Evolutionary conservation across 139 green algal genomes (phyloP).

Genomic region (Astrephomene gubernaculifera): DNA sequence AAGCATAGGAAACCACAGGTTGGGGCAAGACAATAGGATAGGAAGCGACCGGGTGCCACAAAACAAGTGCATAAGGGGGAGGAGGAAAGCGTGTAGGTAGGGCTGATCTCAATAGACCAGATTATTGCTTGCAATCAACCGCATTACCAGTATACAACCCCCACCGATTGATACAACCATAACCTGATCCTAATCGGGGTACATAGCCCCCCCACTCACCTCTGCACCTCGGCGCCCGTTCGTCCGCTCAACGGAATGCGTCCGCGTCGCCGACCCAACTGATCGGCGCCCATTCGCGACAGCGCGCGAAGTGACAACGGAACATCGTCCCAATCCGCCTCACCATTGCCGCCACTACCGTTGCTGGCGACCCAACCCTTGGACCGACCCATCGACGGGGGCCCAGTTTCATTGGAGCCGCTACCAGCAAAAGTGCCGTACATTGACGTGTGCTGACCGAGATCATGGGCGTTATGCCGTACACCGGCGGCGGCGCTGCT

Average conservation of each 20-base stretch:
- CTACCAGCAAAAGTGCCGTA: neutral
- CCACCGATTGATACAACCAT: neutral
- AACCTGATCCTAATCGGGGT: neutral
- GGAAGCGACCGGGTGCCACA: too few species aligned
- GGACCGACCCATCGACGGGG: neutral
- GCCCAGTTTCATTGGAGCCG: neutral
- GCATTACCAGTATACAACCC: neutral
- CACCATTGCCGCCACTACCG: neutral
- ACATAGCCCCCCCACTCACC: neutral
- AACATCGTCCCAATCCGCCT: neutral
- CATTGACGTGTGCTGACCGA: neutral
- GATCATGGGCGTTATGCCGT: too few species aligned
- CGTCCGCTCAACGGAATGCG: slow-evolving; percentile 25
- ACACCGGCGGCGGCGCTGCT: neutral
- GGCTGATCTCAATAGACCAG: neutral
- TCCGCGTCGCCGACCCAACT: neutral
- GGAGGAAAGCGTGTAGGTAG: neutral
- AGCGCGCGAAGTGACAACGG: slow-evolving; percentile 20
- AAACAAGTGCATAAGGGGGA: neutral
- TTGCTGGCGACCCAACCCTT: neutral
- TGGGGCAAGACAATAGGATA: too few species aligned
- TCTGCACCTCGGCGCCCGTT: slow-evolving; percentile 20
- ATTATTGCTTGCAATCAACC: neutral
- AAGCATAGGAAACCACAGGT: neutral
- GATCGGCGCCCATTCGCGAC: neutral